phyloP scores from a whole-genome alignment of 495 filamentous ascomycete species.

The Terfezia boudieri region DNA sequence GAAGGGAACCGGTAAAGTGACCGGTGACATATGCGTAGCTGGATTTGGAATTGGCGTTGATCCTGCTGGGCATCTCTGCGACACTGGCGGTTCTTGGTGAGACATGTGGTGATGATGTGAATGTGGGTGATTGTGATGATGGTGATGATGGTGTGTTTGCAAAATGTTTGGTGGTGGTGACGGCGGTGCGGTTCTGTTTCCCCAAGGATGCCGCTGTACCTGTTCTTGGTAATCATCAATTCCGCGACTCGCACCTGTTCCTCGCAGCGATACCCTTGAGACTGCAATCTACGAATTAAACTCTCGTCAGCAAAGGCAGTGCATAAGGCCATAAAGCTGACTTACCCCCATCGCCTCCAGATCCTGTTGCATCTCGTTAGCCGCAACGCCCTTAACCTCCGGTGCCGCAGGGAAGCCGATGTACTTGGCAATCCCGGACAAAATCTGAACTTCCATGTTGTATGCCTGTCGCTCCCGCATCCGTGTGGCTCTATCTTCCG shows the following conservation, averaged over 20 bases:
- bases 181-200: conserved; percentile 11
- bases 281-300: conserved; percentile 1
- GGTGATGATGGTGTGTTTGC: conserved; percentile 17
- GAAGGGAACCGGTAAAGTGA: neutral
- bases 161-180: conserved; percentile 13
- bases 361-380: conserved; percentile 61
- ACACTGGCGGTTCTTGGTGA: neutral
- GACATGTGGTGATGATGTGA: neutral
- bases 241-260: conserved; percentile 9
- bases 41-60: neutral
- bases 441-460: conserved; percentile 76
- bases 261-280: conserved; percentile 14
- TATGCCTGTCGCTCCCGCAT: conserved; percentile 58
- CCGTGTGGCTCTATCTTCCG: conserved; percentile 47
- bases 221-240: conserved; percentile 15
- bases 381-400: conserved; percentile 43
- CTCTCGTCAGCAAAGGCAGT: neutral
- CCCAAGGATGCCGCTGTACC: conserved; percentile 8
- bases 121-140: conserved; percentile 13
- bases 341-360: conserved; percentile 77
- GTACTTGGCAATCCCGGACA: conserved; percentile 80
- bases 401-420: conserved; percentile 93
- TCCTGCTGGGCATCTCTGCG: neutral
- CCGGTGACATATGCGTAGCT: neutral
- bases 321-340: conserved; percentile 5